phyloP scores from a whole-genome alignment of 768 basidiomycete species.

The Calocera viscosa region DNA sequence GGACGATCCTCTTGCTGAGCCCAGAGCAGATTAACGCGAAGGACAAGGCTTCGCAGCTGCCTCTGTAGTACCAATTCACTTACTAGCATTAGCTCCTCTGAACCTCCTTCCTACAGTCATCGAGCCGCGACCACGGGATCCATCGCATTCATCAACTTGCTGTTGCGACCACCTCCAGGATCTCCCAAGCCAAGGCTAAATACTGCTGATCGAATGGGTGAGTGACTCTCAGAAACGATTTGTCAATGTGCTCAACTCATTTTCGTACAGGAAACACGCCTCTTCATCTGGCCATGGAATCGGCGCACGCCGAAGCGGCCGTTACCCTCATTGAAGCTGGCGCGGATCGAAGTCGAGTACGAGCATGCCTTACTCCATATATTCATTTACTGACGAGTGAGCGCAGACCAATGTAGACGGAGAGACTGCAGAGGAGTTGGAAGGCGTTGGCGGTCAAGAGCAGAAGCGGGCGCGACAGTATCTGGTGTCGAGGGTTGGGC shows the following conservation, averaged over 20 bases:
- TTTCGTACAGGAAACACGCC: conserved; percentile 72
- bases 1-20: conserved; percentile 22
- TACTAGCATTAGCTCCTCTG: no score
- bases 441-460: conserved; percentile 82
- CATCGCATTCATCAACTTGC: conserved; percentile 70
- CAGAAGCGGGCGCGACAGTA: conserved; percentile 69
- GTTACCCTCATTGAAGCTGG: conserved; percentile 88
- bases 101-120: conserved; percentile 62
- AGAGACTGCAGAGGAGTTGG: conserved; percentile 74
- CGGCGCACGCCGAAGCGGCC: conserved; percentile 83
- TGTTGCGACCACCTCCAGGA: conserved; percentile 73
- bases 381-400: background rate
- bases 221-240: conserved; percentile 18
- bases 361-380: conserved; percentile 24
- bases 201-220: conserved; percentile 67
- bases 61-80: no score
- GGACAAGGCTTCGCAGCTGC: conserved; percentile 85
- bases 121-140: conserved; percentile 94
- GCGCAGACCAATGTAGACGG: conserved; percentile 68
- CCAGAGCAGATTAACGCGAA: conserved; percentile 70
- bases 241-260: conserved; percentile 11
- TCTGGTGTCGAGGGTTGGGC: conserved; percentile 41
- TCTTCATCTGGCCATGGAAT: conserved; percentile 93
- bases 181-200: conserved; percentile 58
- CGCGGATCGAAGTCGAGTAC: conserved; percentile 77